Evolutionary conservation across 495 filamentous ascomycete genomes (phyloP).

Genomic region (Hyaloscypha hepaticicola): DNA sequence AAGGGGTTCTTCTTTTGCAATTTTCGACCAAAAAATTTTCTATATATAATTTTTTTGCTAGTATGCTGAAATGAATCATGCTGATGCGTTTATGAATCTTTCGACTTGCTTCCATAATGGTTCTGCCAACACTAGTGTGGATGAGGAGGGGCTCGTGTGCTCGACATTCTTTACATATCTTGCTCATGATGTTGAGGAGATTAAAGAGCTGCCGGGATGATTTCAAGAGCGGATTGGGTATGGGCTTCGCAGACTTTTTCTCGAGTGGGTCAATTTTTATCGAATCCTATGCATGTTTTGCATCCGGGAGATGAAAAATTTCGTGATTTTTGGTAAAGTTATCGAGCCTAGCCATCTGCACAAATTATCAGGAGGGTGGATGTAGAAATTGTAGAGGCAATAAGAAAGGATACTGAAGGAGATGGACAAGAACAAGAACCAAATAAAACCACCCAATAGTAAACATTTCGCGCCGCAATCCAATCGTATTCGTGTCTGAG

Average conservation of each 20-base stretch:
- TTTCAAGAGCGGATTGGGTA: not conserved
- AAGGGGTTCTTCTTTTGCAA: too few relatives aligned
- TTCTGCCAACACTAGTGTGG: not conserved
- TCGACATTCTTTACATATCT: not conserved
- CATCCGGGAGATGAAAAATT: not conserved
- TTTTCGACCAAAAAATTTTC: too few relatives aligned
- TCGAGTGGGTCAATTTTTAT: not conserved
- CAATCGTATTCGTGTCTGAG: too few relatives aligned
- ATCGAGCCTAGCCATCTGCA: too few relatives aligned
- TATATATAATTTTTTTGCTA: too few relatives aligned
- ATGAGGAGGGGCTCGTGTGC: not conserved
- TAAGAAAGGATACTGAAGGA: too few relatives aligned
- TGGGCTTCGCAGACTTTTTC: not conserved
- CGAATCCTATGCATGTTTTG: not conserved
- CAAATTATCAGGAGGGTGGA: too few relatives aligned
- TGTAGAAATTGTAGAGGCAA: too few relatives aligned
- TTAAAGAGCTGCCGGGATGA: not conserved
- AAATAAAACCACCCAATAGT: too few relatives aligned
- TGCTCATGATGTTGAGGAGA: not conserved
- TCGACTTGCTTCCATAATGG: not conserved
- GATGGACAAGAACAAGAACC: too few relatives aligned
- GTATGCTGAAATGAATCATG: not conserved
- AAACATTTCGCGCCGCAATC: too few relatives aligned
- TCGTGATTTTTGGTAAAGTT: not conserved
- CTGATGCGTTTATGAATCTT: not conserved